phyloP scores from a whole-genome alignment of 202 grass and related monocot genomes.

The Musa balbisiana region DNA sequence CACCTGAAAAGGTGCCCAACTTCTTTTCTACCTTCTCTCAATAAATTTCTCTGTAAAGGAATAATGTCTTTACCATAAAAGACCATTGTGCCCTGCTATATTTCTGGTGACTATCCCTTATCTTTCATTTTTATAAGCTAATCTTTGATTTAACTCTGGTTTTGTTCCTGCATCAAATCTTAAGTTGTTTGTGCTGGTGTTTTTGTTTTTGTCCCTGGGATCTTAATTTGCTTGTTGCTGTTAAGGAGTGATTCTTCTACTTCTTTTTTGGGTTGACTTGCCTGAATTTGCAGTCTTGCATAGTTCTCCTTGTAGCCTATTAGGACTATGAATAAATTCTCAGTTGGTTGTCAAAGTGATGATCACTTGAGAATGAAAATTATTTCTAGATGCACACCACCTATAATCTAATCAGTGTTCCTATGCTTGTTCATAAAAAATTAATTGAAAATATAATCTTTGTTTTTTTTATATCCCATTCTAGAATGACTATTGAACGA shows the following conservation, averaged over 20 bases:
- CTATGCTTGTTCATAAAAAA: neutral
- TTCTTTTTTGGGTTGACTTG: neutral
- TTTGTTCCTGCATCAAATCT: neutral
- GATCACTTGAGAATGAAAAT: neutral
- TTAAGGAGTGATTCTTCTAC: neutral
- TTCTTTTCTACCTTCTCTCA: no score
- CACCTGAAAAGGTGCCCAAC: no score
- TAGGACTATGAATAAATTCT: neutral
- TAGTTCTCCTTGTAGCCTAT: neutral
- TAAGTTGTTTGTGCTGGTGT: neutral
- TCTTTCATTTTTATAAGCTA: neutral
- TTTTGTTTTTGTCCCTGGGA: neutral
- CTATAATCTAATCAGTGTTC: neutral
- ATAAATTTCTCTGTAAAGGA: no score
- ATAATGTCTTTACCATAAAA: no score
- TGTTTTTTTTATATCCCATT: slow-evolving; percentile 17
- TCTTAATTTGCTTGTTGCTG: neutral
- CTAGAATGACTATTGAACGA: slow-evolving; percentile 76
- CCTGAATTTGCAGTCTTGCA: neutral
- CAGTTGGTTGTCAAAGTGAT: neutral
- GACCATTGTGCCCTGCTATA: no score
- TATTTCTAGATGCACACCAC: neutral
- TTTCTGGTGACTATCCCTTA: no score
- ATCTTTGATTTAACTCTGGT: neutral
- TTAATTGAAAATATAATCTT: neutral